phyloP scores from a whole-genome alignment of 495 filamentous ascomycete species.

The Xylaria venustula region DNA sequence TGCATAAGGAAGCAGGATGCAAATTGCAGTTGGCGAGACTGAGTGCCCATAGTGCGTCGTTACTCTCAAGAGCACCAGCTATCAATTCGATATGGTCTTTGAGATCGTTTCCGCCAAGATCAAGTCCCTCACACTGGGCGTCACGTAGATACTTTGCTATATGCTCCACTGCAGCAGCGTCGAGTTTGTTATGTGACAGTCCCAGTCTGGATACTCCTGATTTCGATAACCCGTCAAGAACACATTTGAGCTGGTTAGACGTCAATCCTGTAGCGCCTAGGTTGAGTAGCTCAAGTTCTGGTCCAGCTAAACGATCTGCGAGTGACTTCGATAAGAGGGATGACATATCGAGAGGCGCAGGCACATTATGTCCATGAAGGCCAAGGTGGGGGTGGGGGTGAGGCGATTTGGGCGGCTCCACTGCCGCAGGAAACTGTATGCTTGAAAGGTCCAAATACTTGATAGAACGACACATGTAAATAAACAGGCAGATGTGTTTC shows the following conservation, averaged over 20 bases:
- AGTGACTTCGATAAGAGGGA: conserved; percentile 69
- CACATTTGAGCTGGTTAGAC: conserved; percentile 63
- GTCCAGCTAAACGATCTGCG: conserved; percentile 69
- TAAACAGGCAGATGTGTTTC: conserved; percentile 85
- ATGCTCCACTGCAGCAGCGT: conserved; percentile 69
- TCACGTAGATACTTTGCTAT: conserved; percentile 70
- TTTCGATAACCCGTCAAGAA: conserved; percentile 73
- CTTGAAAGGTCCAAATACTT: conserved; percentile 84
- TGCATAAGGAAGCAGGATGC: conserved; percentile 64
- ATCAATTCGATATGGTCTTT: conserved; percentile 68
- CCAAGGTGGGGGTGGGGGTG: conserved; percentile 20
- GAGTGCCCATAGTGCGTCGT: conserved; percentile 72
- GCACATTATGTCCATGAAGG: conserved; percentile 14
- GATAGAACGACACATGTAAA: conserved; percentile 83
- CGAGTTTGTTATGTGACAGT: conserved; percentile 77
- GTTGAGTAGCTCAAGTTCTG: conserved; percentile 78
- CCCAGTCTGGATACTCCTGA: conserved; percentile 75
- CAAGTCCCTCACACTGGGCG: conserved; percentile 81
- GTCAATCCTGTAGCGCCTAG: conserved; percentile 74
- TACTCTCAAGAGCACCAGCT: conserved; percentile 58
- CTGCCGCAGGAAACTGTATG: conserved; percentile 68
- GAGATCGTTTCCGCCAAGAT: conserved; percentile 87
- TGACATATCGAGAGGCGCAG: conserved; percentile 30
- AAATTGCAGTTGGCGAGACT: conserved; percentile 88
- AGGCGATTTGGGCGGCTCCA: conserved; percentile 22